phyloP scores from a whole-genome alignment of 2,329 filamentous ascomycete genomes.

The Epichloe gansuensis region DNA sequence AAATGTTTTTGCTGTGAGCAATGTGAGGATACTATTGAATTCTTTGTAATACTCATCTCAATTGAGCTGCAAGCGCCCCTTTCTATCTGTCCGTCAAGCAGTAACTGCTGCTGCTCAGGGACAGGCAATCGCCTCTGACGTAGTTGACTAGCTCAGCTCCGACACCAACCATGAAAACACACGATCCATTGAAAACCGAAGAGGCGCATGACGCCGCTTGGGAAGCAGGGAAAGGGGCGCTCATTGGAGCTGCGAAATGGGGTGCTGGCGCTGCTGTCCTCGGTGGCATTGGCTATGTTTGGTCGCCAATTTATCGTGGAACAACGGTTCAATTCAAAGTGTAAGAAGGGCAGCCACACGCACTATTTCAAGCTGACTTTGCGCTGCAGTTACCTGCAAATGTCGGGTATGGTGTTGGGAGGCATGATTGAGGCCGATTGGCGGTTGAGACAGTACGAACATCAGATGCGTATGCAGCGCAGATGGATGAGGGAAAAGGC shows the following conservation, averaged over 20 bases:
- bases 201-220: constrained; percentile 59
- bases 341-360: constrained; percentile 31
- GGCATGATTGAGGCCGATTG: constrained; percentile 64
- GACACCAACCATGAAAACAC: constrained; percentile 27
- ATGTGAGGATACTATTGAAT: neutral
- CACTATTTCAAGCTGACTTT: neutral
- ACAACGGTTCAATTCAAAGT: constrained; percentile 67
- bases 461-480: constrained; percentile 49
- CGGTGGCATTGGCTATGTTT: constrained; percentile 46
- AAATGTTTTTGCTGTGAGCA: neutral
- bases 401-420: constrained; percentile 75
- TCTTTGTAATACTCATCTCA: neutral
- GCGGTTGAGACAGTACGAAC: constrained; percentile 54
- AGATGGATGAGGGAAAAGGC: constrained; percentile 51
- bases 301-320: constrained; percentile 60
- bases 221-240: constrained; percentile 56
- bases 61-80: neutral
- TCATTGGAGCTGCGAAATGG: constrained; percentile 58
- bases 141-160: neutral
- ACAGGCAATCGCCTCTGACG: neutral
- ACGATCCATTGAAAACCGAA: constrained; percentile 47
- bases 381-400: constrained; percentile 55
- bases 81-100: neutral
- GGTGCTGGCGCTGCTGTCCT: constrained; percentile 51
- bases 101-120: neutral